phyloP scores from a whole-genome alignment of 768 basidiomycete species.

The Gymnopilus junonius region DNA sequence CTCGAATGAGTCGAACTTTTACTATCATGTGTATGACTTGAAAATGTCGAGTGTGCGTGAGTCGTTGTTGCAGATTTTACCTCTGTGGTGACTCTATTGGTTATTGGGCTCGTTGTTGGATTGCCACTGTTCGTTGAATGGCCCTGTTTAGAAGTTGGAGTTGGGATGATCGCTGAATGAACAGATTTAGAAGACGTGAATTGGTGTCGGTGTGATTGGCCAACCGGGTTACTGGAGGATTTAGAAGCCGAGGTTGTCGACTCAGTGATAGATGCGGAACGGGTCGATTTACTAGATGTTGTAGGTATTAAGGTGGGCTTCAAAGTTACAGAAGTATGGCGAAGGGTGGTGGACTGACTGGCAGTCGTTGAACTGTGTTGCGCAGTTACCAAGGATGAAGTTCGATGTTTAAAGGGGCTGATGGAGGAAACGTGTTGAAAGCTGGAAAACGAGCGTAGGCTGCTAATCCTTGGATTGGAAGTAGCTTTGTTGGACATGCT shows the following conservation, averaged over 20 bases:
- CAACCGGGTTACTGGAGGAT: background rate
- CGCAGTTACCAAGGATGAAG: background rate
- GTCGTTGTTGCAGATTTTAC: background rate
- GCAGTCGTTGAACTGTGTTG: background rate
- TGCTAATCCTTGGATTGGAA: background rate
- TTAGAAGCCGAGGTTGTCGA: background rate
- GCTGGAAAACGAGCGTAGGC: too few species aligned
- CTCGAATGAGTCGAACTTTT: background rate
- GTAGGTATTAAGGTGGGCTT: too few species aligned
- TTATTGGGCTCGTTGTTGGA: too few species aligned
- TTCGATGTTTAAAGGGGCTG: background rate
- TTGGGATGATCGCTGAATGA: background rate
- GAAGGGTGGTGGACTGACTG: too few species aligned
- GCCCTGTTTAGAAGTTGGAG: background rate
- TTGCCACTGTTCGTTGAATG: too few species aligned
- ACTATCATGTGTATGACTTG: background rate
- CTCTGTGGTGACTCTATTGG: too few species aligned
- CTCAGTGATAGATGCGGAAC: too few species aligned
- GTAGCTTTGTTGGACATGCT: background rate
- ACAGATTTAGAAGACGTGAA: background rate
- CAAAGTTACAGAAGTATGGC: too few species aligned
- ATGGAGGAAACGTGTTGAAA: background rate
- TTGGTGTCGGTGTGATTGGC: background rate
- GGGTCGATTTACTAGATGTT: background rate
- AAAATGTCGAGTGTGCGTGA: background rate